These are phyloP conservation scores for Cercospora sp. DNA, from an alignment of 2,329 filamentous ascomycete species.

Conservation along the genomic window DNA sequence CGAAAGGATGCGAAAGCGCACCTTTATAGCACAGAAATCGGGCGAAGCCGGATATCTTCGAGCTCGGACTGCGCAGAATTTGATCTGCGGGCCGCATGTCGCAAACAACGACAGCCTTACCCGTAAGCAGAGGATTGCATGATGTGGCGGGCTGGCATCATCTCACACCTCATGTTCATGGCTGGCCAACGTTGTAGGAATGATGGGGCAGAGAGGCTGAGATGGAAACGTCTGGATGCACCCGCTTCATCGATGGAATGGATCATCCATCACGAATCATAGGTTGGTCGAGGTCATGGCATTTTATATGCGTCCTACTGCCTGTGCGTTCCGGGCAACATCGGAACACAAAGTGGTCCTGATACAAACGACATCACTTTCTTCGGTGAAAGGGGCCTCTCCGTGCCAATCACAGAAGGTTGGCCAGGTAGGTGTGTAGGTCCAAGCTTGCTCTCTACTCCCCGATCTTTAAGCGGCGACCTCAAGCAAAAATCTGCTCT, in stretches of 20 bases:
- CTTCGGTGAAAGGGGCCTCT: slow-evolving; percentile 21
- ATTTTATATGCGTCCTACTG: slow-evolving; percentile 24
- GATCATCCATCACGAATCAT: background rate
- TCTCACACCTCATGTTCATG: background rate
- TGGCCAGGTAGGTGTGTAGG: slow-evolving; percentile 24
- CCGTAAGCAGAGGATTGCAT: slow-evolving; percentile 20
- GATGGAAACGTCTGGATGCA: background rate
- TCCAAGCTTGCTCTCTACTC: slow-evolving; percentile 26
- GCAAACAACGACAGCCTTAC: slow-evolving; percentile 21
- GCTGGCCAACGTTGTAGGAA: background rate
- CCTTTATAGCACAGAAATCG: slow-evolving; percentile 14
- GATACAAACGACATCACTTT: slow-evolving; percentile 24
- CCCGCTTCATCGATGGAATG: slow-evolving; percentile 5
- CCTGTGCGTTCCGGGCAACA: slow-evolving; percentile 18
- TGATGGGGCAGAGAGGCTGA: background rate
- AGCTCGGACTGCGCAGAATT: slow-evolving; percentile 26
- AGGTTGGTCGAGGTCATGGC: slow-evolving; percentile 10
- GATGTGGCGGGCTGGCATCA: background rate
- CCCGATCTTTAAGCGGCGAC: slow-evolving; percentile 32
- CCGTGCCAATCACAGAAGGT: slow-evolving; percentile 28
- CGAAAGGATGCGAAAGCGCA: slow-evolving; percentile 4
- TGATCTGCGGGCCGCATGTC: slow-evolving; percentile 22
- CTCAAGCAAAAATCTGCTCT: slow-evolving; percentile 31
- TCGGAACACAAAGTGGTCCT: slow-evolving; percentile 21
- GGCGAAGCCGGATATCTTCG: slow-evolving; percentile 19